Conservation (phyloP, 2,329 filamentous ascomycete species). For the Hymenoscyphus fructigenus region DNA sequence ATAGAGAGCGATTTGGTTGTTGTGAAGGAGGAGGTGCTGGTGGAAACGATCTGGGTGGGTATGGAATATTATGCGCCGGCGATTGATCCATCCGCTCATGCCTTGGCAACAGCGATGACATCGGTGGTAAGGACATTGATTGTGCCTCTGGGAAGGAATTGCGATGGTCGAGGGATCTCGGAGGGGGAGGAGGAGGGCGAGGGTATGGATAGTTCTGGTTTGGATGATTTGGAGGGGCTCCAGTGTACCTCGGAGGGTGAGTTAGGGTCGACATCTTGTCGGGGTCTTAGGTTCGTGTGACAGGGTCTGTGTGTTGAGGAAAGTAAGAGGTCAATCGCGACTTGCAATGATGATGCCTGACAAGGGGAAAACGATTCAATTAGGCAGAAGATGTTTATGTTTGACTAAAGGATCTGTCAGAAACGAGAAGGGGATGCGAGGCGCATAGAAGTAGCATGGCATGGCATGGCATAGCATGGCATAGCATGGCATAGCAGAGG, state of each 20-base stretch:
- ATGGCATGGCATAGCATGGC: no score
- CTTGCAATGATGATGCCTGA: not conserved
- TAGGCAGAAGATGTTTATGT: not conserved
- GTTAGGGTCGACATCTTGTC: constrained; percentile 9
- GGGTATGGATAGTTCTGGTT: constrained; percentile 6
- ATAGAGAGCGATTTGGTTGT: constrained; percentile 21
- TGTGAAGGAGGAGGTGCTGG: constrained; percentile 10
- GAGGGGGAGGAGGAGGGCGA: not conserved
- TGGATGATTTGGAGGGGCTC: constrained; percentile 2
- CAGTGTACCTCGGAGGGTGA: constrained; percentile 5
- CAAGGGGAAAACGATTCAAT: not conserved
- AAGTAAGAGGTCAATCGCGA: not conserved
- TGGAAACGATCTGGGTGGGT: constrained; percentile 16
- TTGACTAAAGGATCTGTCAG: not conserved
- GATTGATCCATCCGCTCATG: constrained; percentile 15
- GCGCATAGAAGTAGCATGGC: not conserved
- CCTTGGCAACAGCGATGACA: constrained; percentile 26
- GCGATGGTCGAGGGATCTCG: not conserved
- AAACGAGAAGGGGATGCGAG: not conserved
- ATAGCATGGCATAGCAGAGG: not conserved
- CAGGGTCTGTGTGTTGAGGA: not conserved
- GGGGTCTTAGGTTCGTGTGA: no score
- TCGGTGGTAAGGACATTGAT: constrained; percentile 23
- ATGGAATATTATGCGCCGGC: constrained; percentile 8
- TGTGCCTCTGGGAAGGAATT: constrained; percentile 9